phyloP scores from a whole-genome alignment of 2,329 filamentous ascomycete species.

The Fusarium sp. region DNA sequence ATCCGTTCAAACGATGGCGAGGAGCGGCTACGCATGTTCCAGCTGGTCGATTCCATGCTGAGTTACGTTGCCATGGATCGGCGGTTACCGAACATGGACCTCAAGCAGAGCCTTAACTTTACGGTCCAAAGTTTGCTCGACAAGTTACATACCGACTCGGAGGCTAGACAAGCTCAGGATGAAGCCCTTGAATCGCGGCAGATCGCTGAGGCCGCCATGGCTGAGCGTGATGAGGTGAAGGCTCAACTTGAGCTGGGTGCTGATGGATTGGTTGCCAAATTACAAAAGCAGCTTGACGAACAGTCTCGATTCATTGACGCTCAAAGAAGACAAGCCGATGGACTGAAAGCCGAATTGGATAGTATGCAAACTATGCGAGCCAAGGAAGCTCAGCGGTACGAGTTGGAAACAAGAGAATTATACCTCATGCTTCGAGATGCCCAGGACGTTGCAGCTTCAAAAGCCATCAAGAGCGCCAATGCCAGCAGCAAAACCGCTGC shows the following conservation, averaged over 20 bases:
- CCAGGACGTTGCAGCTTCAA: slow-evolving; percentile 93
- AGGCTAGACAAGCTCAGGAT: slow-evolving; percentile 92
- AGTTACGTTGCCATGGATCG: slow-evolving; percentile 99
- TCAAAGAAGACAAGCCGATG: slow-evolving; percentile 87
- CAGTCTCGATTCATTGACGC: slow-evolving; percentile 92
- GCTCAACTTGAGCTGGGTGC: slow-evolving; percentile 91
- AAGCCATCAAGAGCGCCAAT: slow-evolving; percentile 72
- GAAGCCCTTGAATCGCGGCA: slow-evolving; percentile 92
- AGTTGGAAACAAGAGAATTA: slow-evolving; percentile 94
- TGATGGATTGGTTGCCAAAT: slow-evolving; percentile 91
- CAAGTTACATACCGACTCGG: slow-evolving; percentile 95
- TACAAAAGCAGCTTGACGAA: slow-evolving; percentile 95
- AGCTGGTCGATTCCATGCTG: slow-evolving; percentile 98
- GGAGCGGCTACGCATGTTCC: slow-evolving; percentile 94
- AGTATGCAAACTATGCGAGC: slow-evolving; percentile 88
- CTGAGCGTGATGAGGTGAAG: slow-evolving; percentile 95
- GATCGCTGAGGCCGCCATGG: slow-evolving; percentile 94
- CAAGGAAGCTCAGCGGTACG: slow-evolving; percentile 93
- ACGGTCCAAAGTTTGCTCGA: slow-evolving; percentile 96
- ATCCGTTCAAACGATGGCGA: slow-evolving; percentile 94
- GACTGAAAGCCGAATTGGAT: slow-evolving; percentile 89
- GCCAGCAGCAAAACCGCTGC: slow-evolving; percentile 66
- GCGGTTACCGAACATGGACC: slow-evolving; percentile 93
- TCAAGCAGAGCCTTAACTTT: slow-evolving; percentile 98
- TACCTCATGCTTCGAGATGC: slow-evolving; percentile 99